Evolutionary conservation across 768 basidiomycete species (phyloP).

Genomic region (Cystobasidium onofrii): DNA sequence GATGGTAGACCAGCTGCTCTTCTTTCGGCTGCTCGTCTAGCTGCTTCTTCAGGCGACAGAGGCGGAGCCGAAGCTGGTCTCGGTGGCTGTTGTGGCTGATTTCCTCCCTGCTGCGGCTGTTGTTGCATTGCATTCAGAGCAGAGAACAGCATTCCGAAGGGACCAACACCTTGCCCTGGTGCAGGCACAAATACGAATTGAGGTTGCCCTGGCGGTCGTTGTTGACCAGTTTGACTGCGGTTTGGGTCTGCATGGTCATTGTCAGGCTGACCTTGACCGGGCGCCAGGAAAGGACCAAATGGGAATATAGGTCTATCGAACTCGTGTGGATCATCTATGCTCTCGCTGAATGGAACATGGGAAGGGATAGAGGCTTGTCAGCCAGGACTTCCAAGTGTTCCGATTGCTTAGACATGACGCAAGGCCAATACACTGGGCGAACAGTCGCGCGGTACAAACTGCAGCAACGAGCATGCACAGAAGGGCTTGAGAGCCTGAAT

Average conservation of each 20-base stretch:
- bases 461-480: not conserved
- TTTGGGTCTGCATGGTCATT: not conserved
- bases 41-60: not conserved
- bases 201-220: not conserved
- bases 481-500: not conserved
- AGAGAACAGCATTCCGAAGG: not conserved
- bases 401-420: not conserved
- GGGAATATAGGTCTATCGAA: constrained; percentile 15
- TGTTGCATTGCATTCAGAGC: not conserved
- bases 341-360: not conserved
- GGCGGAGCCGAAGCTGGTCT: not conserved
- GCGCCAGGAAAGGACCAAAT: not conserved
- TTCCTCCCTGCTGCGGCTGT: not conserved
- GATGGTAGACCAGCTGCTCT: not conserved
- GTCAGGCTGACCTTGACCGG: not conserved
- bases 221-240: not conserved
- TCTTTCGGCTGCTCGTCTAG: not conserved
- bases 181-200: not conserved
- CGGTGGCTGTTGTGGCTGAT: not conserved
- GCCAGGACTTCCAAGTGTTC: not conserved
- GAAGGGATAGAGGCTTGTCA: not conserved
- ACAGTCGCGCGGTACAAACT: not conserved
- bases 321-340: constrained; percentile 25
- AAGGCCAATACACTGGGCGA: not conserved
- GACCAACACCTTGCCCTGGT: not conserved